A percentile compares a stretch with the other conserved stretches of the same genome.
These are phyloP conservation scores for Geranium incanum DNA, from an alignment of 441 rosid species.

Conservation along the genomic window DNA sequence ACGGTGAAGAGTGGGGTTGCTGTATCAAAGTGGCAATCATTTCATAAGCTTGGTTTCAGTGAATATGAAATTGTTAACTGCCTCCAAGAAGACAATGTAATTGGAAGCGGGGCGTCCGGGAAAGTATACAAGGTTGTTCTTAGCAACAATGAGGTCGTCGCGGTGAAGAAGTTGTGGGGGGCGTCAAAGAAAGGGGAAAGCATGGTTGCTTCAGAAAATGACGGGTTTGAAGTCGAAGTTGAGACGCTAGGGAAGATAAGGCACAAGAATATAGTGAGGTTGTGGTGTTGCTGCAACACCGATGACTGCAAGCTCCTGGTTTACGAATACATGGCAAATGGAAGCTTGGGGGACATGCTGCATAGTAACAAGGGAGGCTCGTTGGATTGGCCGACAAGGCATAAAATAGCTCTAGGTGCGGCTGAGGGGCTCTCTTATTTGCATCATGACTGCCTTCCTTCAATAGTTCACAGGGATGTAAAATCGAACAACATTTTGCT, in stretches of 20 bases:
- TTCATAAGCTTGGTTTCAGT: constrained; percentile 81
- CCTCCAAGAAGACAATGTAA: constrained; percentile 64
- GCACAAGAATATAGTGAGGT: constrained; percentile 38
- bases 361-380: constrained; percentile 75
- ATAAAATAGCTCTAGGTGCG: constrained; percentile 65
- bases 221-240: constrained; percentile 77
- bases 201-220: constrained; percentile 25
- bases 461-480: constrained; percentile 87
- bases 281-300: constrained; percentile 86
- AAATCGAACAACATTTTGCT: constrained; percentile 87
- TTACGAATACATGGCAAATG: constrained; percentile 77
- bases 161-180: constrained; percentile 88
- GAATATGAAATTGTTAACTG: constrained; percentile 73
- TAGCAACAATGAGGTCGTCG: constrained; percentile 66
- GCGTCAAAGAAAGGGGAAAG: constrained; percentile 49
- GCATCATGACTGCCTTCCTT: constrained; percentile 34
- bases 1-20: constrained; percentile 51
- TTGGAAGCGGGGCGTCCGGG: constrained; percentile 44
- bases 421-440: constrained; percentile 87
- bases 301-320: constrained; percentile 84
- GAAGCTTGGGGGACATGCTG: constrained; percentile 31
- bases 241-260: constrained; percentile 71
- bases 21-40: constrained; percentile 91
- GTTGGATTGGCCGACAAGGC: constrained; percentile 79
- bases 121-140: constrained; percentile 88